Evolutionary conservation across 2,329 filamentous ascomycete species (phyloP).

Genomic region (Pseudogymnoascus sp.): DNA sequence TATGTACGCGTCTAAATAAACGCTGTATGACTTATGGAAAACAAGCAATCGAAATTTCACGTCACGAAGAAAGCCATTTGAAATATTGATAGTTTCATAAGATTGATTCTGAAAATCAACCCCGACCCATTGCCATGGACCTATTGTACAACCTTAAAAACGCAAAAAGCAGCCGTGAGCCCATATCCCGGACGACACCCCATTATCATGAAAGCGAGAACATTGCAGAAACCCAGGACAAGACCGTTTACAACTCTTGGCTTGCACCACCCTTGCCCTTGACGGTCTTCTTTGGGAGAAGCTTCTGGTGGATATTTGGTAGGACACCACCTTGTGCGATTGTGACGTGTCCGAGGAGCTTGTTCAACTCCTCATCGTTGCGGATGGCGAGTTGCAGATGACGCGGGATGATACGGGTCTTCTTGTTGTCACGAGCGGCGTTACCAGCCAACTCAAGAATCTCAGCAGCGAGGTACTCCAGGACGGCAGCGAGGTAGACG

Average conservation of each 20-base stretch:
- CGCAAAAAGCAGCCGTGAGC: slow-evolving; percentile 58
- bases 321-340: slow-evolving; percentile 96
- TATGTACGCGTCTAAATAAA: not conserved
- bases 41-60: not conserved
- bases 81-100: slow-evolving; percentile 23
- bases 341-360: slow-evolving; percentile 90
- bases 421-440: slow-evolving; percentile 99
- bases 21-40: not conserved
- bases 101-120: slow-evolving; percentile 28
- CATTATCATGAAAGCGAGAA: slow-evolving; percentile 61
- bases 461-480: slow-evolving; percentile 97
- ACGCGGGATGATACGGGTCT: slow-evolving; percentile 99
- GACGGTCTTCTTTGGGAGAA: slow-evolving; percentile 97
- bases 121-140: slow-evolving; percentile 46
- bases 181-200: slow-evolving; percentile 64
- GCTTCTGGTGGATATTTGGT: slow-evolving; percentile 96
- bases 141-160: slow-evolving; percentile 65
- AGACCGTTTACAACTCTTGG: slow-evolving; percentile 75
- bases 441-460: slow-evolving; percentile 98
- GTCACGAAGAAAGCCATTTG: slow-evolving; percentile 1
- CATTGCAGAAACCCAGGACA: slow-evolving; percentile 46
- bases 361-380: slow-evolving; percentile 99
- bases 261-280: slow-evolving; percentile 89
- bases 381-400: slow-evolving; percentile 98
- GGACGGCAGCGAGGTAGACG: slow-evolving; percentile 93